These are phyloP conservation scores for Ophiostoma quercus DNA, from an alignment of 2,329 filamentous ascomycete genomes.

Conservation along the genomic window DNA sequence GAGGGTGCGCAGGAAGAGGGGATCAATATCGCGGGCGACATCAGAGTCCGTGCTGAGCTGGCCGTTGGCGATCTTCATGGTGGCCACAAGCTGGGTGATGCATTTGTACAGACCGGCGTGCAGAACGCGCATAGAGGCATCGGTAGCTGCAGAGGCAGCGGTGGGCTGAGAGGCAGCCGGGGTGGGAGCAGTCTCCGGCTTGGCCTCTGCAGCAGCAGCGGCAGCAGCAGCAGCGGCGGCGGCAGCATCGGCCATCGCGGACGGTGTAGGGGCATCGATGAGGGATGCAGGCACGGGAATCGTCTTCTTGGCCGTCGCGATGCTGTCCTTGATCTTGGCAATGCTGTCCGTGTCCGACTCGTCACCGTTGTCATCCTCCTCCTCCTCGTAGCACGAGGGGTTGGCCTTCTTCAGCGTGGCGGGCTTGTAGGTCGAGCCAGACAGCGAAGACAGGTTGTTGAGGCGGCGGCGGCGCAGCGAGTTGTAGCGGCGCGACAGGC, in stretches of 20 bases:
- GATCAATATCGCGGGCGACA: conserved; percentile 32
- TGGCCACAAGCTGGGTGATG: conserved; percentile 47
- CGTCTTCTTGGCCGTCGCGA: neutral
- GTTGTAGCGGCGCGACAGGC: conserved; percentile 23
- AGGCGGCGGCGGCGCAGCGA: conserved; percentile 19
- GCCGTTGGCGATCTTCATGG: conserved; percentile 36
- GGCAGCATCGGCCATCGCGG: neutral
- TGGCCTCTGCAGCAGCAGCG: neutral
- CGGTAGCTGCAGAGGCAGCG: conserved; percentile 7
- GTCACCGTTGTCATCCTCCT: neutral
- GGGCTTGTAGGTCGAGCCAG: neutral
- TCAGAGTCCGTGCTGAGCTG: conserved; percentile 26
- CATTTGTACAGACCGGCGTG: conserved; percentile 48
- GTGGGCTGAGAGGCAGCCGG: neutral
- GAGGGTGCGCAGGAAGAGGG: conserved; percentile 38
- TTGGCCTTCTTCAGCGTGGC: neutral
- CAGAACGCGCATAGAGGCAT: conserved; percentile 39
- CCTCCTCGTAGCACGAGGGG: neutral
- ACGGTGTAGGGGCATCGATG: conserved; percentile 3
- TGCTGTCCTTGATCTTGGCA: conserved; percentile 3
- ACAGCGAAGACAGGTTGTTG: neutral
- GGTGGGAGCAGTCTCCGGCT: neutral
- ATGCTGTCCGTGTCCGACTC: neutral
- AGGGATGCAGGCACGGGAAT: conserved; percentile 14
- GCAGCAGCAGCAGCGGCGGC: neutral